phyloP scores from a whole-genome alignment of 169 alveolate species.

The Cryptosporidium muris region DNA sequence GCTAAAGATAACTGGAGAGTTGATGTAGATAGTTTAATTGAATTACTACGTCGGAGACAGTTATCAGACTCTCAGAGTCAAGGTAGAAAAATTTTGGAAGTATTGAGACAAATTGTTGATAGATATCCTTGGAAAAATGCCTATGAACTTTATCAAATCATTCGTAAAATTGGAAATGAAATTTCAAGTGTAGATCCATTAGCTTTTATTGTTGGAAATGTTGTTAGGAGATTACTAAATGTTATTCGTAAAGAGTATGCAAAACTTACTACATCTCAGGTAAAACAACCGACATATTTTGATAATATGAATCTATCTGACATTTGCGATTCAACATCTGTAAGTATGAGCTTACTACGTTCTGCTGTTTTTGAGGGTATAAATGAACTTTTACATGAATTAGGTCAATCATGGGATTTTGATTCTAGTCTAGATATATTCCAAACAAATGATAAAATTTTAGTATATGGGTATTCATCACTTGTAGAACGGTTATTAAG shows the following conservation, averaged over 20 bases:
- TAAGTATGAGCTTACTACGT: slow-evolving; percentile 23
- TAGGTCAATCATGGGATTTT: slow-evolving; percentile 66
- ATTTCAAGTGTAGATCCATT: slow-evolving; percentile 40
- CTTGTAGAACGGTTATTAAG: slow-evolving; percentile 41
- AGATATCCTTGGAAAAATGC: slow-evolving; percentile 48
- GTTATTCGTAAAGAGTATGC: slow-evolving; percentile 45
- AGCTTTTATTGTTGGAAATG: slow-evolving; percentile 36
- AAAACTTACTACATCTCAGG: not conserved
- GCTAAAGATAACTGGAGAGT: slow-evolving; percentile 53
- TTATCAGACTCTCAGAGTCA: slow-evolving; percentile 45
- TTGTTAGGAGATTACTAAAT: slow-evolving; percentile 42
- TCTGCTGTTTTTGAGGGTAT: slow-evolving; percentile 66
- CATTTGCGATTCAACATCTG: not conserved
- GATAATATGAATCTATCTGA: not conserved
- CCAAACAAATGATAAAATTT: slow-evolving; percentile 23
- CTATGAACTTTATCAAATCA: slow-evolving; percentile 6
- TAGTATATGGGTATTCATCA: slow-evolving; percentile 54
- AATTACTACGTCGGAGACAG: slow-evolving; percentile 30
- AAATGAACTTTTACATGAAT: slow-evolving; percentile 65
- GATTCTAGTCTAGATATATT: slow-evolving; percentile 57
- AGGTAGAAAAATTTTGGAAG: slow-evolving; percentile 49
- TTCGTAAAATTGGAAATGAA: slow-evolving; percentile 28
- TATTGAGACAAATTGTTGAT: slow-evolving; percentile 62
- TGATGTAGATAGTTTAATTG: slow-evolving; percentile 41
- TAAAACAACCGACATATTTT: not conserved